Evolutionary conservation across 2,329 filamentous ascomycete species (phyloP), one percentile per base, ranked within the genome.

Genomic region (Passalora sequoiae): DNA sequence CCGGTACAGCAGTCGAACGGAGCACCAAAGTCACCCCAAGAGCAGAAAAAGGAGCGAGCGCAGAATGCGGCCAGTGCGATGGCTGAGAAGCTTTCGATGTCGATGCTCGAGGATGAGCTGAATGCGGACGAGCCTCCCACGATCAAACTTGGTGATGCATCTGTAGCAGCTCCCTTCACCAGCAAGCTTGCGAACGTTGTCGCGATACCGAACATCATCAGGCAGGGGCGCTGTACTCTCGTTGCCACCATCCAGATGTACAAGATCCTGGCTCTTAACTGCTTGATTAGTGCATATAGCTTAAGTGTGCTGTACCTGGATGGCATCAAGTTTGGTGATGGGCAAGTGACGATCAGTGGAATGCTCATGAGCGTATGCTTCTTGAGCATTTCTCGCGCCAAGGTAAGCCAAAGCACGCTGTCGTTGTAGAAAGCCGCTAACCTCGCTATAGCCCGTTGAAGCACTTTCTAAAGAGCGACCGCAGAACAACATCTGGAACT

Each of bases 311-410:
- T 98, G 45, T 98, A 98, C 62, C 79, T 98, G 1, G 91, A 97
- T 60, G 92, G 92, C 51, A 98, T 98, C 76, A 98, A 98, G 72
- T 98, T 98, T 63, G 89, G 92, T 44, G 92, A 98, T 64, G 89
- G 89, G 3, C 92, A 98, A 69, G 92, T 97, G 55, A 98, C 92
- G 12, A 97, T 98, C 60, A 96, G 89, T 58, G 92, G 92, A 57
- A 97, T 98, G 86, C 83, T 98, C 66, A 97, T 98, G 92, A 96
- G 89, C 59, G 92, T 98, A 38, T 98, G 92, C 71, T 98, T 98
- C 77, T 72, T 98, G 60, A 96, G 89, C 49, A 96, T 98, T 60
- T 97, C 92, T n/a, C 84, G 92, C 47, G 92, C 92, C 28, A 92
- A 89, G 73, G 77, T 79, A 69, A 53, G 68, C 52, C 41, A 38